phyloP scores from a whole-genome alignment of 1,284 basidiomycete species.

The Ceratobasidium sp. region DNA sequence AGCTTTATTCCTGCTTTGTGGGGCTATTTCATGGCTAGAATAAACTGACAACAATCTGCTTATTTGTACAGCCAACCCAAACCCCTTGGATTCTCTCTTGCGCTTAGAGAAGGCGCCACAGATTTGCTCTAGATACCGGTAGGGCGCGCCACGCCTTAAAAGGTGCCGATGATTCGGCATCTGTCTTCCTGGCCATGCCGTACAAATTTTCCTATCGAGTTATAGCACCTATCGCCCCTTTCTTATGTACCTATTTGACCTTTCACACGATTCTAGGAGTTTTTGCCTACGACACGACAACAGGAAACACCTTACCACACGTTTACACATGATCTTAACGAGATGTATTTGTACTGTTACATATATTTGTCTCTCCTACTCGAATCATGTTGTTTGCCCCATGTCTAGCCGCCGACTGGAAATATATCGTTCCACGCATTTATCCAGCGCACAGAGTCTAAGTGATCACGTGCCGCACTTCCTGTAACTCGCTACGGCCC shows the following conservation, averaged over 20 bases:
- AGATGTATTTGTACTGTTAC: constrained; percentile 10
- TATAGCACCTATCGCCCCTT: background rate
- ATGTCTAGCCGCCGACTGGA: no score
- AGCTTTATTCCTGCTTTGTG: background rate
- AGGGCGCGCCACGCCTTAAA: background rate
- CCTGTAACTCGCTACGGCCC: no score
- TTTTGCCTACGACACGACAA: background rate
- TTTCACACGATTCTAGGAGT: background rate
- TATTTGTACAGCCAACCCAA: constrained; percentile 34
- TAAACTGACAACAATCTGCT: background rate
- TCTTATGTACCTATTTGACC: background rate
- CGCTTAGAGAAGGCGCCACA: constrained; percentile 20
- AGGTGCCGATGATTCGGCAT: background rate
- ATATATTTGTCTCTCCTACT: background rate
- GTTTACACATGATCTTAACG: background rate
- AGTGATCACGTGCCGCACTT: no score
- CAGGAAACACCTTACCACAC: background rate
- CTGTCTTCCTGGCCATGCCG: background rate
- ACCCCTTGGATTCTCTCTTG: constrained; percentile 22
- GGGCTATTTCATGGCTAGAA: background rate
- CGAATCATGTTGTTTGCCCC: background rate
- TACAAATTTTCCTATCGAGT: background rate
- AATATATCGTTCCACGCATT: no score
- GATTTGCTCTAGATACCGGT: constrained; percentile 19
- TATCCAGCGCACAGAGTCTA: no score